These are phyloP conservation scores for Aspergillus glaucus DNA, from an alignment of 2,329 filamentous ascomycete genomes.

Conservation along the genomic window DNA sequence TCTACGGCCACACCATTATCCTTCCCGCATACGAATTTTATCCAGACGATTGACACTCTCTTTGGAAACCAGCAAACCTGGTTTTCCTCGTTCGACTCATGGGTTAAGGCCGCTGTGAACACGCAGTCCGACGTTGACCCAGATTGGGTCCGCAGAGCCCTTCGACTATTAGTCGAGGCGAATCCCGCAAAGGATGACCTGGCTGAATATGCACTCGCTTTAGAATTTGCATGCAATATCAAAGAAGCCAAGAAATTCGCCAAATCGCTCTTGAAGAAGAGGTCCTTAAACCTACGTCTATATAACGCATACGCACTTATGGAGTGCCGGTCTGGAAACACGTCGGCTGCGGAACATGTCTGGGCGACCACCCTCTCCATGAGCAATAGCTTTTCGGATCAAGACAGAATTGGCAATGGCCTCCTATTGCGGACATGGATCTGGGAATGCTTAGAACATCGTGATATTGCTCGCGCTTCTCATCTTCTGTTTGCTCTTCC, in stretches of 20 bases:
- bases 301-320: conserved; percentile 76
- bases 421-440: conserved; percentile 58
- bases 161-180: conserved; percentile 52
- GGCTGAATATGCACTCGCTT: conserved; percentile 63
- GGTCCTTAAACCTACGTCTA: conserved; percentile 57
- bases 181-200: conserved; percentile 46
- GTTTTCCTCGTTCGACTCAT: conserved; percentile 35
- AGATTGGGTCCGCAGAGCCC: conserved; percentile 46
- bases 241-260: conserved; percentile 60
- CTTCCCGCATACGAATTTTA: conserved; percentile 33
- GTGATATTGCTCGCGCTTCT: conserved; percentile 31
- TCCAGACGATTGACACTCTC: conserved; percentile 47
- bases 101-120: conserved; percentile 19
- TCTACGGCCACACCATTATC: conserved; percentile 18
- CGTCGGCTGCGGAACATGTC: conserved; percentile 56
- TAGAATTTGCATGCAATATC: conserved; percentile 55
- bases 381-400: conserved; percentile 36
- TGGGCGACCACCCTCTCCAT: conserved; percentile 62
- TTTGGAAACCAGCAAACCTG: conserved; percentile 47
- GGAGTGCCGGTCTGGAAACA: conserved; percentile 56
- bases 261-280: conserved; percentile 65
- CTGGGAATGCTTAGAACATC: conserved; percentile 58
- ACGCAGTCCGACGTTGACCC: conserved; percentile 33
- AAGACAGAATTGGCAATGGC: conserved; percentile 32
- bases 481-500: conserved; percentile 36